phyloP scores from a whole-genome alignment of 352 stramenopile species.

The Globisporangium uncinulatum region DNA sequence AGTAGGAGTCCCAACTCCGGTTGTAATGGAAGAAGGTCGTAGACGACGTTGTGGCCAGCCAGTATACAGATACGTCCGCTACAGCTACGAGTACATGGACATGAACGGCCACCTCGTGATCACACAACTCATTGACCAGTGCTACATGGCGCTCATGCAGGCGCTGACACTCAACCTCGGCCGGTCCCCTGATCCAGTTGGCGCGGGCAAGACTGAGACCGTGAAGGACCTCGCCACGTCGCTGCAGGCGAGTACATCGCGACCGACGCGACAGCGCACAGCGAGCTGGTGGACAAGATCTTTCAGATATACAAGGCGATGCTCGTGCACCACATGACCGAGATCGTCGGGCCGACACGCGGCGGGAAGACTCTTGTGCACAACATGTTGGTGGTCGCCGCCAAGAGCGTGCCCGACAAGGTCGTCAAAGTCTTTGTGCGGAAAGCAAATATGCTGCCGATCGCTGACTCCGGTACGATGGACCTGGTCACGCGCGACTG shows the following conservation, averaged over 20 bases:
- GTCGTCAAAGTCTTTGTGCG: slow-evolving; percentile 91
- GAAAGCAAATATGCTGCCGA: slow-evolving; percentile 92
- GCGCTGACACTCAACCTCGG: slow-evolving; percentile 91
- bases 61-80: slow-evolving; percentile 90
- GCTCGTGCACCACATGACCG: slow-evolving; percentile 93
- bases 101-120: slow-evolving; percentile 90
- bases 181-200: slow-evolving; percentile 84
- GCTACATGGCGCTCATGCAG: slow-evolving; percentile 93
- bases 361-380: slow-evolving; percentile 92
- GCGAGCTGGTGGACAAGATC: slow-evolving; percentile 94
- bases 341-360: slow-evolving; percentile 93
- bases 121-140: slow-evolving; percentile 90
- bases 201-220: slow-evolving; percentile 93
- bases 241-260: slow-evolving; percentile 82
- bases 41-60: slow-evolving; percentile 85
- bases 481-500: slow-evolving; percentile 93
- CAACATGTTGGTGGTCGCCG: slow-evolving; percentile 83
- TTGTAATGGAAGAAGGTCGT: slow-evolving; percentile 91
- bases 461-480: slow-evolving; percentile 94
- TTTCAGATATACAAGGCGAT: slow-evolving; percentile 97
- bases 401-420: slow-evolving; percentile 83
- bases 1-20: slow-evolving; percentile 85
- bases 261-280: slow-evolving; percentile 61
- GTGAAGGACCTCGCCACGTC: slow-evolving; percentile 93
- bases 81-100: slow-evolving; percentile 94